A percentile compares a stretch with the other conserved stretches of the same genome.
phyloP scores from a whole-genome alignment of 345 rosid species.

The Sonneratia caseolaris region DNA sequence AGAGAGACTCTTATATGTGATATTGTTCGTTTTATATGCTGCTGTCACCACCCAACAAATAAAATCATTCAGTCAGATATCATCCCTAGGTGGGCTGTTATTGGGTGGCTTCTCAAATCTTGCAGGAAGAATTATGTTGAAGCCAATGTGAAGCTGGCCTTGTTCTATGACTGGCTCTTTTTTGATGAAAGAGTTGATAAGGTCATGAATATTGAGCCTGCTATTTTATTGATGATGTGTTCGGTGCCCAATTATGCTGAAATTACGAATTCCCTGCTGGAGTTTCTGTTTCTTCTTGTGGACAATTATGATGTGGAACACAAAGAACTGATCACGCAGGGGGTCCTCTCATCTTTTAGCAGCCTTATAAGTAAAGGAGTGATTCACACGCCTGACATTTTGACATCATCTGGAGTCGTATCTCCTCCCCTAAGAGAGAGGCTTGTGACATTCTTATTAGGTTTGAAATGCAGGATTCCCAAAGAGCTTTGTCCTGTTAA shows the following conservation, averaged over 20 bases:
- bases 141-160: conserved; percentile 52
- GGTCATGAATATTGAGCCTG: conserved; percentile 89
- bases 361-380: conserved; percentile 56
- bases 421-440: conserved; percentile 43
- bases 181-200: conserved; percentile 55
- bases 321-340: conserved; percentile 27
- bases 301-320: conserved; percentile 53
- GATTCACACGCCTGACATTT: conserved; percentile 36
- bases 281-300: conserved; percentile 56
- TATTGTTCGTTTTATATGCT: conserved; percentile 64
- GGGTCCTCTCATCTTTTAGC: conserved; percentile 50
- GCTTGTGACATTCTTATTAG: conserved; percentile 34
- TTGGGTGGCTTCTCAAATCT: conserved; percentile 62
- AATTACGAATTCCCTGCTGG: conserved; percentile 61
- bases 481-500: conserved; percentile 14
- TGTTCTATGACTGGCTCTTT: conserved; percentile 85
- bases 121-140: conserved; percentile 45
- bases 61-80: conserved; percentile 48
- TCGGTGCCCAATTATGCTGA: conserved; percentile 57
- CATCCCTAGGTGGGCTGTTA: conserved; percentile 78
- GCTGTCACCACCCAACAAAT: conserved; percentile 59
- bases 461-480: conserved; percentile 17
- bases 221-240: conserved; percentile 58
- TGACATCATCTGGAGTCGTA: conserved; percentile 30
- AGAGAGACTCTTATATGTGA: conserved; percentile 56